phyloP scores from a whole-genome alignment of 2,329 filamentous ascomycete species.

The Neonectria ditissima region DNA sequence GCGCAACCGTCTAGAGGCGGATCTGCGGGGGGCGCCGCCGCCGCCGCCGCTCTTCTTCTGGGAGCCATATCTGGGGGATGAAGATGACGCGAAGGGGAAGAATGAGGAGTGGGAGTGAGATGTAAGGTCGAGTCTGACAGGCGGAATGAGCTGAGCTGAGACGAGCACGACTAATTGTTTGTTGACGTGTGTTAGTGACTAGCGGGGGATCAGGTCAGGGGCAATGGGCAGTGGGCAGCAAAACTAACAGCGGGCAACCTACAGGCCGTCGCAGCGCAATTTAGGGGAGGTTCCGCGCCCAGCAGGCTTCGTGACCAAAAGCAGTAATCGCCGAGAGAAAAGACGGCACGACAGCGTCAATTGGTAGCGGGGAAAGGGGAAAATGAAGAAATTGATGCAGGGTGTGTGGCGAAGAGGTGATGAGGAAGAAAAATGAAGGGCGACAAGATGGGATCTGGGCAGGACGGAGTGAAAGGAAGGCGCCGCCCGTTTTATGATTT shows the following conservation, averaged over 20 bases:
- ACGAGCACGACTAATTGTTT: slow-evolving; percentile 7
- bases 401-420: neutral
- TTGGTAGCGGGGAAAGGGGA: slow-evolving; percentile 10
- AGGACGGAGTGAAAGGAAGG: slow-evolving; percentile 12
- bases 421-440: slow-evolving; percentile 4
- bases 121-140: slow-evolving; percentile 4
- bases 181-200: slow-evolving; percentile 30
- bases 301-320: slow-evolving; percentile 34
- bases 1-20: slow-evolving; percentile 60
- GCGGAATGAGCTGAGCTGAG: slow-evolving; percentile 11
- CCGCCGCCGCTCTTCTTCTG: slow-evolving; percentile 36
- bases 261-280: slow-evolving; percentile 11
- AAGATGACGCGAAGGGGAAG: neutral
- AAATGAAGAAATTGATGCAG: slow-evolving; percentile 6
- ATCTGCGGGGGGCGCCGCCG: slow-evolving; percentile 37
- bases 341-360: slow-evolving; percentile 29
- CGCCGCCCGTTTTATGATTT: slow-evolving; percentile 21
- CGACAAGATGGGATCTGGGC: slow-evolving; percentile 12
- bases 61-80: slow-evolving; percentile 38
- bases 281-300: slow-evolving; percentile 7
- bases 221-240: slow-evolving; percentile 26
- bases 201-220: slow-evolving; percentile 32
- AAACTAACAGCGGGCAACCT: slow-evolving; percentile 36
- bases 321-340: slow-evolving; percentile 41
- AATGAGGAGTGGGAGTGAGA: neutral